Percentiles rank a stretch among this genome's conserved stretches.
Conservation (phyloP, 192 early-diverging fungal species). For the Coemansia sp. region DNA sequence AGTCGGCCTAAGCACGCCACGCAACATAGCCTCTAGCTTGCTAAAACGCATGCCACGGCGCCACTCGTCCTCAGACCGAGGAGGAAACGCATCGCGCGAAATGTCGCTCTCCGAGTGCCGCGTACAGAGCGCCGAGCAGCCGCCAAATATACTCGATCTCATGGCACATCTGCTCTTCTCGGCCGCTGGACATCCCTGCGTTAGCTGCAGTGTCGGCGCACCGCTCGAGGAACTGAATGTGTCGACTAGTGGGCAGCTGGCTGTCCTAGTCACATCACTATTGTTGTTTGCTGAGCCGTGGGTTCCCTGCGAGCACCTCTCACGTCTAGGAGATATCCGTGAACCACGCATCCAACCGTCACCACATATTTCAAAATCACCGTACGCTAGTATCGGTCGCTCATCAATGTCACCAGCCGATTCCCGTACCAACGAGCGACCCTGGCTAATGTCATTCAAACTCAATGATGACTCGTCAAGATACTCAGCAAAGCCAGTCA, state of each 20-base stretch:
- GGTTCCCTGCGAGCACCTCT: slow-evolving; percentile 45
- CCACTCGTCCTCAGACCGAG: slow-evolving; percentile 16
- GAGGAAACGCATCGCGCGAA: slow-evolving; percentile 12
- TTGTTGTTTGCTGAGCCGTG: slow-evolving; percentile 49
- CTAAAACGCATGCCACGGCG: slow-evolving; percentile 49
- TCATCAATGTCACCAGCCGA: slow-evolving; percentile 6
- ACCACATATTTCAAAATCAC: slow-evolving; percentile 9
- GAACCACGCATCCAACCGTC: slow-evolving; percentile 25
- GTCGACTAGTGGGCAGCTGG: slow-evolving; percentile 40
- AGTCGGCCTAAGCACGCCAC: slow-evolving; percentile 7
- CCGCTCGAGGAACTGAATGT: slow-evolving; percentile 37
- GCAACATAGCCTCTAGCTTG: slow-evolving; percentile 29
- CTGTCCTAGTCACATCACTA: slow-evolving; percentile 28
- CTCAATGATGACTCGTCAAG: slow-evolving; percentile 32
- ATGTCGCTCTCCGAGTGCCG: slow-evolving; percentile 31
- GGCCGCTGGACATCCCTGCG: slow-evolving; percentile 37
- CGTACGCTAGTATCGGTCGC: slow-evolving; percentile 3
- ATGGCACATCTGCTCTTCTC: slow-evolving; percentile 36
- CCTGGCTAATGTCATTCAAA: slow-evolving; percentile 49
- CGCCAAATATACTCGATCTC: slow-evolving; percentile 36
- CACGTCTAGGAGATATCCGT: slow-evolving; percentile 41
- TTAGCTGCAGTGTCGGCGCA: slow-evolving; percentile 30
- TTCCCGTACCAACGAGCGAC: slow-evolving; percentile 24
- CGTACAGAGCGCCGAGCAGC: slow-evolving; percentile 6
- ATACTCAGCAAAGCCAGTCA: slow-evolving; percentile 18